phyloP scores from a whole-genome alignment of 2,329 filamentous ascomycete species.

The Paraconiothyrium sp. region DNA sequence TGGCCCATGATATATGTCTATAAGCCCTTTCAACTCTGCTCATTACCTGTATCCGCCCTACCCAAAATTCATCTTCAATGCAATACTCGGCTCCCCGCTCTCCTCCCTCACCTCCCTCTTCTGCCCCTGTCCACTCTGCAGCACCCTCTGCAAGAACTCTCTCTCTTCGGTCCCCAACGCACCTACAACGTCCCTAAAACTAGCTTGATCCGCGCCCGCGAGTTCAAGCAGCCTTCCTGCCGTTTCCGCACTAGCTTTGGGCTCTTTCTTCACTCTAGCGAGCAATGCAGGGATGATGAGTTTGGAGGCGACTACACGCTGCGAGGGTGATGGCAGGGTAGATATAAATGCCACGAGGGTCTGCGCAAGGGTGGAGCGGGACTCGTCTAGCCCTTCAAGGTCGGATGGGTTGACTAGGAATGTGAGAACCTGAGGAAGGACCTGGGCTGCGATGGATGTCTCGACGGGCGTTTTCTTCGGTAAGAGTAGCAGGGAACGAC shows the following conservation, averaged over 20 bases:
- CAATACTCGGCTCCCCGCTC: conserved; percentile 77
- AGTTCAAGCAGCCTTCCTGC: conserved; percentile 81
- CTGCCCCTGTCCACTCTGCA: conserved; percentile 68
- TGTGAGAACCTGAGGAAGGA: conserved; percentile 77
- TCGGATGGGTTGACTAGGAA: conserved; percentile 73
- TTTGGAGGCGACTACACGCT: conserved; percentile 69
- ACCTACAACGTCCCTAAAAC: conserved; percentile 78
- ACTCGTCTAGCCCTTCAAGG: conserved; percentile 81
- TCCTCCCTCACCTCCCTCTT: conserved; percentile 61
- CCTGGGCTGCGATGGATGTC: conserved; percentile 74
- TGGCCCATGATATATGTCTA: too few species aligned
- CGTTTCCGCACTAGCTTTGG: conserved; percentile 70
- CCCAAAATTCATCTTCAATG: conserved; percentile 90
- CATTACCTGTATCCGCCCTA: background rate
- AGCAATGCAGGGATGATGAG: conserved; percentile 82
- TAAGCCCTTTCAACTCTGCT: too few species aligned
- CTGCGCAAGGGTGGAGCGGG: conserved; percentile 74
- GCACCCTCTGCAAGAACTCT: conserved; percentile 81
- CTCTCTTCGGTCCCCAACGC: conserved; percentile 76
- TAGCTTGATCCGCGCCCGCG: conserved; percentile 75
- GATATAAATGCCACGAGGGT: conserved; percentile 78
- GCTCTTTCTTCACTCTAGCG: conserved; percentile 72
- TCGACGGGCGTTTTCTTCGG: conserved; percentile 55
- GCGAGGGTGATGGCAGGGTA: conserved; percentile 42
- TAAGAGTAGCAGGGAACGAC: conserved; percentile 81